Evolutionary conservation across 2,329 filamentous ascomycete species (phyloP).

Genomic region (Akanthomyces uredinophilus): DNA sequence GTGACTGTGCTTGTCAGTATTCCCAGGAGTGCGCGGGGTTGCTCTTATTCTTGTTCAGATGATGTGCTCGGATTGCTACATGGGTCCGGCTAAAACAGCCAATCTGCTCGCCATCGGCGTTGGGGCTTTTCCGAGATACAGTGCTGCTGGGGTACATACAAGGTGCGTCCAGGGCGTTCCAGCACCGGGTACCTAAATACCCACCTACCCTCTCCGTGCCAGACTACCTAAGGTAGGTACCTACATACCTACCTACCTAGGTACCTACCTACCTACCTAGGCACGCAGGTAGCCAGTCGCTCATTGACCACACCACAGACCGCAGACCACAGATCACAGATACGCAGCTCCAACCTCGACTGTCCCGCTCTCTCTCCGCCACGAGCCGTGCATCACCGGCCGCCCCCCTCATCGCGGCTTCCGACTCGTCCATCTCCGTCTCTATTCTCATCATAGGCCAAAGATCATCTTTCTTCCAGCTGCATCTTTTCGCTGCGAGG

Average conservation of each 20-base stretch:
- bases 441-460: not conserved
- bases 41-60: not conserved
- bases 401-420: not conserved
- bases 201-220: no score
- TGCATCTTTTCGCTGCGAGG: not conserved
- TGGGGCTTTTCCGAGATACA: not conserved
- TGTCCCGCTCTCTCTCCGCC: slow-evolving; percentile 7
- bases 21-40: no score
- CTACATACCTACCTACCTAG: no score
- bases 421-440: not conserved
- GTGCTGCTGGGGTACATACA: not conserved
- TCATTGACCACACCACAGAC: not conserved
- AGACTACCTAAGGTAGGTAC: no score
- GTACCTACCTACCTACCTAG: no score
- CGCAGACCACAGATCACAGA: not conserved
- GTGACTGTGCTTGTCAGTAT: not conserved
- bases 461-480: not conserved
- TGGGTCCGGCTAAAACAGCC: not conserved
- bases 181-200: not conserved
- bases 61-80: not conserved
- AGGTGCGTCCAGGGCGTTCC: not conserved
- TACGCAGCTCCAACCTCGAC: not conserved
- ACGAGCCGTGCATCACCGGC: slow-evolving; percentile 4
- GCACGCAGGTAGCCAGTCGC: not conserved
- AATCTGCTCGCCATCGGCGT: not conserved